Evolutionary conservation across 177 flowering plant species (phyloP), one percentile per base, ranked within the genome.

Genomic region (Vitis hybrid): DNA sequence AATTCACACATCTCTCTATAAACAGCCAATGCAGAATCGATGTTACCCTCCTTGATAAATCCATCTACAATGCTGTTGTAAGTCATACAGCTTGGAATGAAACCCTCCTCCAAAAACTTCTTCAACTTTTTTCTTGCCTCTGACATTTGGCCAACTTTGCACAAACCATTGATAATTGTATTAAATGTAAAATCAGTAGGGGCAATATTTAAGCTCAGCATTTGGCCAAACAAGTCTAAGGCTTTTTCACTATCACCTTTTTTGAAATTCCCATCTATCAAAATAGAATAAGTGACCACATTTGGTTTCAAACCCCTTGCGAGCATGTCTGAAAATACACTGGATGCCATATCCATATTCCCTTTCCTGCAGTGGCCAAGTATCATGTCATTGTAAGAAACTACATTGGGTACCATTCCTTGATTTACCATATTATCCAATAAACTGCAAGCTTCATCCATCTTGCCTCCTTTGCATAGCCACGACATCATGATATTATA

Each of bases 21-120:
- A 55, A 78, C 76, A 67, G 75, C 75, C 77, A 84, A 34, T 12
- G 98, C 93, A 67, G 83, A 81, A 61, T 75, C 69, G 3, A 81
- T 74, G 52, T 64, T 64, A 32, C 86, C 91, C 67, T 83, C 89
- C 77, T 85, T 85, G 48, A 88, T 65, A 75, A 82, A 87, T 34
- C 98, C 93, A 77, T 87, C 71, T 4, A 91, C 86, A 30, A 93
- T 86, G 75, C 78, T 74, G 60, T 90, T 88, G 72, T 88, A 91
- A 60, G 88, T 81, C 87, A 82, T 78, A 66, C 82, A 85, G 15
- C 15, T 49, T 8, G 94, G 93, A 73, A 67, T 55, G 70, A 86
- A 87, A 10, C 88, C 90, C 60, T 68, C 71, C 56, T 77, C 79
- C 64, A 66, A 66, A 60, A 87, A 84, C 54, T 76, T 80, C 68